A percentile compares a stretch with the other conserved stretches of the same genome.
These are phyloP conservation scores for Rhazya stricta DNA, from an alignment of 257 asterid genomes.

Conservation along the genomic window DNA sequence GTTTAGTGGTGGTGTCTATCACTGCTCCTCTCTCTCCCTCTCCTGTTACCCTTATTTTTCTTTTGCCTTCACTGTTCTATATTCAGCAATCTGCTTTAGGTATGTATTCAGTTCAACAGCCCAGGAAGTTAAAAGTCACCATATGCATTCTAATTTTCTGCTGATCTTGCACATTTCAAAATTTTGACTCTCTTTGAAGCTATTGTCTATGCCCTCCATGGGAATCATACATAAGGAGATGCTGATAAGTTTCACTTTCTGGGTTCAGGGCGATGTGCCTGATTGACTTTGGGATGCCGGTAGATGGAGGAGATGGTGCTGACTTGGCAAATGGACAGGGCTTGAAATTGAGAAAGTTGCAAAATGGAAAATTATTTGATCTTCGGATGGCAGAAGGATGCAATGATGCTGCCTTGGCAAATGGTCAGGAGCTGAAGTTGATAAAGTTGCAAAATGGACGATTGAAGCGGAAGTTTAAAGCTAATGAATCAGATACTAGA, in stretches of 20 bases:
- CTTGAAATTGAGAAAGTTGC: slow-evolving; percentile 29
- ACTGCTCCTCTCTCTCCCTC: neutral
- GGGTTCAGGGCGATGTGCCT: slow-evolving; percentile 71
- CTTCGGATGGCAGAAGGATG: slow-evolving; percentile 35
- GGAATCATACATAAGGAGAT: neutral
- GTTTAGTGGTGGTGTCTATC: neutral
- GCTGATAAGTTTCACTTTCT: slow-evolving; percentile 16
- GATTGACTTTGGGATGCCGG: slow-evolving; percentile 81
- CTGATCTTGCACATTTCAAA: neutral
- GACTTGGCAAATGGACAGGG: slow-evolving; percentile 41
- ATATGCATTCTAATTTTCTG: neutral
- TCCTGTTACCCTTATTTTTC: neutral
- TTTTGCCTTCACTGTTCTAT: neutral
- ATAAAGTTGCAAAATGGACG: slow-evolving; percentile 48
- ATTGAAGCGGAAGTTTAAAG: slow-evolving; percentile 55
- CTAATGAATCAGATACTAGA: slow-evolving; percentile 42
- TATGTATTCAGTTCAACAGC: neutral
- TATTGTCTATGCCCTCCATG: neutral
- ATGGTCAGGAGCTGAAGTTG: slow-evolving; percentile 31
- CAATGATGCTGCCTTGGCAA: slow-evolving; percentile 36
- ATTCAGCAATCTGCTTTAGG: neutral
- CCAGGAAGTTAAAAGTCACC: neutral
- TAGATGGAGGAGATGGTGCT: slow-evolving; percentile 45
- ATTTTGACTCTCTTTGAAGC: neutral
- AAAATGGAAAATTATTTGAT: slow-evolving; percentile 35